Base-by-base conservation (phyloP, 176 grass and related monocot species). In the Aegilops bicornis region DNA sequence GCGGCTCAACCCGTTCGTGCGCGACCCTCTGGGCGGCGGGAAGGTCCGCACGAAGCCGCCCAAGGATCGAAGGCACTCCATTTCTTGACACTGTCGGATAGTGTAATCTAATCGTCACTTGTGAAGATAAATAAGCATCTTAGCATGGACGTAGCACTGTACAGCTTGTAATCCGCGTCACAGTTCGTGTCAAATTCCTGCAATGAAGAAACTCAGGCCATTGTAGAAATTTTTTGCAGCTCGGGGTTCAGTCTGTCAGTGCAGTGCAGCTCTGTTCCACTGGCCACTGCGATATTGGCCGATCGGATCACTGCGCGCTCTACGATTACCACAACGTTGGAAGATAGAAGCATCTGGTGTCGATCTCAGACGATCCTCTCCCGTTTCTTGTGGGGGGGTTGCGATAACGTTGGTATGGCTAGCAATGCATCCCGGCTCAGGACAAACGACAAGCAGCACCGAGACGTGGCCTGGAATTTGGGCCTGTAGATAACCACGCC, bases 1-100 rank as follows among this genome's bases (percentile, higher is more conserved):
- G 8, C 66, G 87, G 32, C 87, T 99, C 31, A 94, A 89, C 83
- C 89, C 90, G 1, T 99, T 98, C 83, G 36, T 84, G 77, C 82
- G 90, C 12, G 90, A 98, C 65, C 52, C 76, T 54, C 33, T 79
- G 30, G 91, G 65, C 20, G 56, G 82, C 74, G 59, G 27, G 1
- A 98, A 85, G 69, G 83, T 23, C 54, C 73, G 80, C 31, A 42
- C 89, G 11, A 82, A 87, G 78, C 90, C 89, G 32, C 80, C 85
- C 19, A 99, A 99, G 87, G 87, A 96, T 52, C 80, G 97, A 39
- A 99, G 97, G 84, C 90, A 93, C 89, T 99, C 97, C 15, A 92
- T 97, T 45, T 97, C 95, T 2, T 8, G 47, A 50, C 47, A 50
- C 47, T 47, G 8, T 4, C 6, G 25, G 15, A 52, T 17, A 5